A percentile compares a stretch with the other conserved stretches of the same genome.
Conservation (phyloP, 352 stramenopile species). For the Globisporangium canariense region DNA sequence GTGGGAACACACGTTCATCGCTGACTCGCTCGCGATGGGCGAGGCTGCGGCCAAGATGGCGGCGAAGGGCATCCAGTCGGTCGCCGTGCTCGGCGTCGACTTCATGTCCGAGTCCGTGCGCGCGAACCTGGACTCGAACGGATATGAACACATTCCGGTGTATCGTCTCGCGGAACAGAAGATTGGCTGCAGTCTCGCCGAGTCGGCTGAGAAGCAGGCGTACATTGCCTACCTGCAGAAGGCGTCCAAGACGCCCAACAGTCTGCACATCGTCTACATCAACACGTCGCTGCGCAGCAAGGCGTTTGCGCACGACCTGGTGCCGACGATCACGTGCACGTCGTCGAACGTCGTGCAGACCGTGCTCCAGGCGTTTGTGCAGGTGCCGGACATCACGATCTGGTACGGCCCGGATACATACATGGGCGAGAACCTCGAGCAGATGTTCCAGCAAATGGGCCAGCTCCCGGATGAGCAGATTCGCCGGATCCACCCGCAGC, state of each 20-base stretch:
- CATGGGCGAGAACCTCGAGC: conserved; percentile 97
- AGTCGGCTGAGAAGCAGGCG: conserved; percentile 90
- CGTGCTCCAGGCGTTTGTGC: conserved; percentile 91
- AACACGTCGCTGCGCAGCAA: conserved; percentile 98
- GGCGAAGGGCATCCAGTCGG: conserved; percentile 78
- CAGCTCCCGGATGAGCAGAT: conserved; percentile 83
- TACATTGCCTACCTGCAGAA: conserved; percentile 94
- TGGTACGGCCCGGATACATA: conserved; percentile 96
- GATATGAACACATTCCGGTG: conserved; percentile 90
- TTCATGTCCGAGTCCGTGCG: conserved; percentile 97
- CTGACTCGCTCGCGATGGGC: conserved; percentile 97
- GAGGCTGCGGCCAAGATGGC: conserved; percentile 96
- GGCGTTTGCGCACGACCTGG: conserved; percentile 89
- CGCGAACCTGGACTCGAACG: conserved; percentile 92
- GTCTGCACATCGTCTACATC: conserved; percentile 98
- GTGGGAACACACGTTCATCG: conserved; percentile 92
- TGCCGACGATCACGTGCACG: conserved; percentile 97
- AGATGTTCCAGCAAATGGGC: conserved; percentile 88
- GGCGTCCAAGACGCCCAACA: conserved; percentile 81
- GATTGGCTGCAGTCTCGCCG: conserved; percentile 95
- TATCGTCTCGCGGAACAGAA: conserved; percentile 90
- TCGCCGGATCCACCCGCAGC: conserved; percentile 73
- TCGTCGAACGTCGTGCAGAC: conserved; percentile 96
- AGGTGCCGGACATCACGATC: conserved; percentile 90
- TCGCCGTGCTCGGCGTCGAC: conserved; percentile 95